A percentile compares a stretch with the other conserved stretches of the same genome.
phyloP scores from a whole-genome alignment of 2,329 filamentous ascomycete species.

The Knoxdaviesia capensis region DNA sequence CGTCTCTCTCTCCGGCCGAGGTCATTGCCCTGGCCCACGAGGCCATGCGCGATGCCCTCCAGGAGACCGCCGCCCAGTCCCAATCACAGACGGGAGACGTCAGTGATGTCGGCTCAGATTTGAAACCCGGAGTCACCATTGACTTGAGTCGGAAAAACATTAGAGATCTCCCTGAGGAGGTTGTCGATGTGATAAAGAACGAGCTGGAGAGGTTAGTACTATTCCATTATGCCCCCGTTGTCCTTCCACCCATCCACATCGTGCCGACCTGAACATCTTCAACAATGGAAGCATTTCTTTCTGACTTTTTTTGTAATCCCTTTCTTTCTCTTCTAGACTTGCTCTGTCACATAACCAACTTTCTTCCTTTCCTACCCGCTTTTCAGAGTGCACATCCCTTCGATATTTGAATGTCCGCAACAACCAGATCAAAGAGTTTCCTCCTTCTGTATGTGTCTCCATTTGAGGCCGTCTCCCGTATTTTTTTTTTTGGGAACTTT shows the following conservation, averaged over 20 bases:
- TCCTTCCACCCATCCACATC: neutral
- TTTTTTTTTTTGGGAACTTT: neutral
- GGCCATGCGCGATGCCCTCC: conserved; percentile 45
- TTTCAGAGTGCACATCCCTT: conserved; percentile 56
- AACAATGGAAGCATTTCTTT: neutral
- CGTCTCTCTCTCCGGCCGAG: conserved; percentile 16
- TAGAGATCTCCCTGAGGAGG: conserved; percentile 48
- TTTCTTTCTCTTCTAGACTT: conserved; percentile 26
- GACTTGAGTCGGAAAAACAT: conserved; percentile 62
- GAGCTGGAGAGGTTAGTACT: conserved; percentile 46
- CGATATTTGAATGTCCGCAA: conserved; percentile 66
- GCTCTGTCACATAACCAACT: conserved; percentile 67
- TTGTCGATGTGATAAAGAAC: conserved; percentile 54
- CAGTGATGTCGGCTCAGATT: conserved; percentile 31
- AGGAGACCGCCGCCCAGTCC: conserved; percentile 43
- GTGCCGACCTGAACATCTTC: neutral
- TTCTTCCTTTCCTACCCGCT: conserved; percentile 45
- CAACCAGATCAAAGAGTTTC: conserved; percentile 48
- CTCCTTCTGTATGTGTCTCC: conserved; percentile 25
- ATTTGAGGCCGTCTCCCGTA: neutral
- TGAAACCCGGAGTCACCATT: conserved; percentile 56
- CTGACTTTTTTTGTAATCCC: neutral
- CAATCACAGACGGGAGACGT: conserved; percentile 22
- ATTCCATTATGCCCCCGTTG: neutral
- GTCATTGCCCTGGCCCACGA: conserved; percentile 45